Evolutionary conservation across 148 eudicot genomes (phyloP), one percentile per base, ranked within the genome.

Genomic region (Nepenthes gracilis): DNA sequence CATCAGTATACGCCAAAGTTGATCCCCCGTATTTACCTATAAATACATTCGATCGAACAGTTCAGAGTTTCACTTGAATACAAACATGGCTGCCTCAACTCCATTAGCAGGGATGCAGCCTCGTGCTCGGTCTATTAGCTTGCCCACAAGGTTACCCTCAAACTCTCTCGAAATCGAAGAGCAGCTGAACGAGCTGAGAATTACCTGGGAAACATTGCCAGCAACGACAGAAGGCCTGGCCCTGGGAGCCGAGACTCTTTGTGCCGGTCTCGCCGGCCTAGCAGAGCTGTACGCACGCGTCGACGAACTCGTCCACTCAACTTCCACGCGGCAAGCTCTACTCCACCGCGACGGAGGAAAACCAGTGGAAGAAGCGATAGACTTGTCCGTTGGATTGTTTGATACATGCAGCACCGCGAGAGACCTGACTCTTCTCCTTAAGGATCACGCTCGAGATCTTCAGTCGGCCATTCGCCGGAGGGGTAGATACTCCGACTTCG

Each of bases 391-490:
- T 9, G 54, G 62, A 11, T 51, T 85, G 43, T 71, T 83, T 0
- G 88, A 85, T 60, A 50, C 78, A 0, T 75, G 88, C 59, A 61
- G 66, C 58, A 9, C 35, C 14, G 72, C 69, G 1, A 66, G 73
- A 23, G 84, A 85, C 60, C 52, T 81, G 2, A 54, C 75, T 8
- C 9, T 43, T 23, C 51, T 53, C 54, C 69, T 80, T 35, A 78
- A 63, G 61, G 80, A 80, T 58, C 76, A 75, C 14, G 78, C 71
- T 7, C 72, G 71, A n/a, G 68, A 64, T 36, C 77, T 88, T 35
- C 86, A 77, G 53, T 82, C 86, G 1, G 70, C 69, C 0, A 54
- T 77, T 2, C 77, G 86, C 2, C 67, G 91, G 55, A 82, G 67
- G 38, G 68, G 72, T 51, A 76, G 70, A 9, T 63, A 43, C 53